Evolutionary conservation across 208 protist species (phyloP).

Genomic region (Leishmania martiniquensis): DNA sequence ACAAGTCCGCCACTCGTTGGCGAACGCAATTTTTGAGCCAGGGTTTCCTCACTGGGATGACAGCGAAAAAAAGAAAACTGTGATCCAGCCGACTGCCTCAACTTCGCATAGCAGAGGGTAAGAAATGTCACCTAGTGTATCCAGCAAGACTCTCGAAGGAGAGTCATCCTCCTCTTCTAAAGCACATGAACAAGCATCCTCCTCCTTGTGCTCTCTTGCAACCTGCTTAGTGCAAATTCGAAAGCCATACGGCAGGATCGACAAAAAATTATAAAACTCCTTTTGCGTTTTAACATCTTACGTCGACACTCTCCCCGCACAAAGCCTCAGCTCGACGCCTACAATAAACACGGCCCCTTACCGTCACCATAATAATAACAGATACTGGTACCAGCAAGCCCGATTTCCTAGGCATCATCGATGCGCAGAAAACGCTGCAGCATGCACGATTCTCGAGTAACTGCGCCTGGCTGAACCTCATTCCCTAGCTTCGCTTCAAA

Average conservation of each 20-base stretch:
- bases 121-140: neutral
- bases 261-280: neutral
- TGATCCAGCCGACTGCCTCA: neutral
- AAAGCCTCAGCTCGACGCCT: neutral
- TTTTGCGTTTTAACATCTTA: neutral
- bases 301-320: neutral
- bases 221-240: neutral
- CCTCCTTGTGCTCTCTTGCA: neutral
- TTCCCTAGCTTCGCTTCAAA: no score
- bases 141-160: neutral
- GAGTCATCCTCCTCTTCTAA: neutral
- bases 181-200: neutral
- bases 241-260: neutral
- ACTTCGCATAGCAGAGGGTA: neutral
- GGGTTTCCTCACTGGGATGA: neutral
- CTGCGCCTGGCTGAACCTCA: no score
- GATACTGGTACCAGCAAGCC: neutral
- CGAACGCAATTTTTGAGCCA: neutral
- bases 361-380: neutral
- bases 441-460: no score
- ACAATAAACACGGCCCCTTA: neutral
- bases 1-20: neutral
- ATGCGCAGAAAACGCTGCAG: neutral
- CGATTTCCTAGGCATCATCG: neutral
- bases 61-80: neutral